Conservation (phyloP, 768 basidiomycete genomes). For the Macrocybe gigantea region DNA sequence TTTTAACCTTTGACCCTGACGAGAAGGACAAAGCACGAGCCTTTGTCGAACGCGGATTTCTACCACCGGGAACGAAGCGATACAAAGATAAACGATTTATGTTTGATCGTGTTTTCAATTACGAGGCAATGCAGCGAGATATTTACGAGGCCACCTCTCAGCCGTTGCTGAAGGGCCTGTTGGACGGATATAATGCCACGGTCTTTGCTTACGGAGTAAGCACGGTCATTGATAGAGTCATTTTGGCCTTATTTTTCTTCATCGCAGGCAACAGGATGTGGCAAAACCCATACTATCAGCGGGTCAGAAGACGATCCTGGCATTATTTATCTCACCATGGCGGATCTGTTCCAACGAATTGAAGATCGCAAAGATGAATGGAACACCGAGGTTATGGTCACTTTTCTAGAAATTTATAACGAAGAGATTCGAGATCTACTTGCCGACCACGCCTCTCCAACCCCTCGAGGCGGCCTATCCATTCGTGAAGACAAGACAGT, state of each 20-base stretch:
- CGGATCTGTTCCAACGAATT: constrained; percentile 91
- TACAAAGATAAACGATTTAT: constrained; percentile 97
- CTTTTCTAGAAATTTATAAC: constrained; percentile 98
- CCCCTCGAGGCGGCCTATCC: constrained; percentile 78
- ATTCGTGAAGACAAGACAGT: constrained; percentile 95
- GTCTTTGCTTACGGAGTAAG: constrained; percentile 96
- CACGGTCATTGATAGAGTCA: constrained; percentile 4
- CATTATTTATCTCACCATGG: constrained; percentile 95
- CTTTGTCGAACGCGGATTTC: constrained; percentile 79
- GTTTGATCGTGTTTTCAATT: constrained; percentile 91
- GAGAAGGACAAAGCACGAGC: constrained; percentile 78
- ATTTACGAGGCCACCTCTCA: constrained; percentile 85
- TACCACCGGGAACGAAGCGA: constrained; percentile 84
- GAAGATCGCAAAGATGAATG: constrained; percentile 82
- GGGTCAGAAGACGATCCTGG: constrained; percentile 86
- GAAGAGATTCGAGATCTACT: constrained; percentile 97
- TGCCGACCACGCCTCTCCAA: constrained; percentile 56
- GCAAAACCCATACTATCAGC: constrained; percentile 98
- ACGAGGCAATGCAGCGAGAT: constrained; percentile 75
- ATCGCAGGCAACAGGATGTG: constrained; percentile 96
- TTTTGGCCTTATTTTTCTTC: constrained; percentile 2
- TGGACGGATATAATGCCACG: constrained; percentile 96
- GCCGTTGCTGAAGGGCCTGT: constrained; percentile 75
- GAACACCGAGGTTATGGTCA: constrained; percentile 84
- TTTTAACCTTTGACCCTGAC: constrained; percentile 93